Evolutionary conservation across 495 filamentous ascomycete genomes (phyloP).

Genomic region (Daldinia childiae): DNA sequence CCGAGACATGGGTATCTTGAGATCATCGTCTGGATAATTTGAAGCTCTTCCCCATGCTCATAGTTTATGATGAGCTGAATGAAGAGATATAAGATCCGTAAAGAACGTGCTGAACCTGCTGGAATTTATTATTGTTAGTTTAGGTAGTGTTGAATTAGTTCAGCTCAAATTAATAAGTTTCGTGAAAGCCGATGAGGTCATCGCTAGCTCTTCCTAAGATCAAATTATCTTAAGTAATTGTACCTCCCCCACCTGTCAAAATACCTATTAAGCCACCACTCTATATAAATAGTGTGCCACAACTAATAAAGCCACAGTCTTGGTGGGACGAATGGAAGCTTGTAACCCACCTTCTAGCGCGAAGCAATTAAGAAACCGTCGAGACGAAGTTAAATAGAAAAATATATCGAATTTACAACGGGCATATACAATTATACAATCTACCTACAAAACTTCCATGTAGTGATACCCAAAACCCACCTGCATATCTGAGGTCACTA

Average conservation of each 20-base stretch:
- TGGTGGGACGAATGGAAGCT: background rate
- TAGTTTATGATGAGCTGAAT: background rate
- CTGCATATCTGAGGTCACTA: slow-evolving; percentile 9
- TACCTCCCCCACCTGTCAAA: background rate
- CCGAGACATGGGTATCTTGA: slow-evolving; percentile 47
- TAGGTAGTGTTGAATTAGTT: slow-evolving; percentile 4
- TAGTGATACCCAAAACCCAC: background rate
- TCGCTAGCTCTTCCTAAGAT: slow-evolving; percentile 27
- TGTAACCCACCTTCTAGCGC: background rate
- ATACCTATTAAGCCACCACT: background rate
- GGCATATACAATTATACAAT: too few species aligned
- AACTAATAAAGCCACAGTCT: background rate
- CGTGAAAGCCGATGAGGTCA: slow-evolving; percentile 43
- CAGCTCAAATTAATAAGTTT: slow-evolving; percentile 21
- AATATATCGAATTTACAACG: background rate
- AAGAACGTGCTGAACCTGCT: background rate
- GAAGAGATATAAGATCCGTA: background rate
- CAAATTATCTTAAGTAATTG: slow-evolving; percentile 1
- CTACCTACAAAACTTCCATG: background rate
- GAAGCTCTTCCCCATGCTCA: slow-evolving; percentile 30
- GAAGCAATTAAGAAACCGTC: background rate
- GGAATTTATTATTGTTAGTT: slow-evolving; percentile 4
- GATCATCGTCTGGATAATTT: slow-evolving; percentile 31
- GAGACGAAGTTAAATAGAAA: background rate
- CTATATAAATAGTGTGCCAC: too few species aligned